phyloP scores from a whole-genome alignment of 306 rosid species.

The Prunus kanzakura region DNA sequence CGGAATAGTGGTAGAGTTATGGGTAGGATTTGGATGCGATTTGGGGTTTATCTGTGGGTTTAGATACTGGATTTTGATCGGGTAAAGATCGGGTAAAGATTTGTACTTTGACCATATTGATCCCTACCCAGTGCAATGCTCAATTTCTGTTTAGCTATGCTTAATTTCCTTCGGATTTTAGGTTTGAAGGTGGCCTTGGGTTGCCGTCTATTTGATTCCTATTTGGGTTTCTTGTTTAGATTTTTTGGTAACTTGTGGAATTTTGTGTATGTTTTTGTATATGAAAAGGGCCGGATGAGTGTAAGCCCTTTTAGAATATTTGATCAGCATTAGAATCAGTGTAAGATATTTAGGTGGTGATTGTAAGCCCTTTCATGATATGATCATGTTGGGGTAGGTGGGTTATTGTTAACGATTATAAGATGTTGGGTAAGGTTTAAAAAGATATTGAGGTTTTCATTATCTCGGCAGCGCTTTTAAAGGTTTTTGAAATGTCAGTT shows the following conservation, averaged over 20 bases:
- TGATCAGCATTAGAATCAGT: neutral
- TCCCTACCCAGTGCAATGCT: neutral
- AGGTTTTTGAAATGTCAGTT: neutral
- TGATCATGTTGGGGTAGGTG: neutral
- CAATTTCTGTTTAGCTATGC: neutral
- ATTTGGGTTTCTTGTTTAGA: neutral
- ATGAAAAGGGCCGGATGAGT: neutral
- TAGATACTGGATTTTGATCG: neutral
- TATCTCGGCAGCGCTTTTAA: neutral
- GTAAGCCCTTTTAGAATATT: neutral
- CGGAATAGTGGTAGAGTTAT: neutral
- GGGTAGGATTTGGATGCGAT: conserved; percentile 31
- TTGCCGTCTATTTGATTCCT: neutral
- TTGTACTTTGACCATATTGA: conserved; percentile 2
- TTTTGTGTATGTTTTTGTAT: neutral
- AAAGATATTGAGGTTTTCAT: neutral
- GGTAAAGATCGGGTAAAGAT: neutral
- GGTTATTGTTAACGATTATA: neutral
- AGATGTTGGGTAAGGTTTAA: neutral
- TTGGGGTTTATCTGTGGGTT: conserved; percentile 34
- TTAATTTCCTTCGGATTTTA: neutral
- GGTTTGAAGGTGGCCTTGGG: neutral
- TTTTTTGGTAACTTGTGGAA: neutral
- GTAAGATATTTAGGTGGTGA: neutral
- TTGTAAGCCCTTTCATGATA: neutral